Percentiles rank a stretch among this genome's conserved stretches.
These are phyloP conservation scores for Metschnikowia baotianmanensis DNA, from an alignment of 805 yeast genomes.

Conservation along the genomic window DNA sequence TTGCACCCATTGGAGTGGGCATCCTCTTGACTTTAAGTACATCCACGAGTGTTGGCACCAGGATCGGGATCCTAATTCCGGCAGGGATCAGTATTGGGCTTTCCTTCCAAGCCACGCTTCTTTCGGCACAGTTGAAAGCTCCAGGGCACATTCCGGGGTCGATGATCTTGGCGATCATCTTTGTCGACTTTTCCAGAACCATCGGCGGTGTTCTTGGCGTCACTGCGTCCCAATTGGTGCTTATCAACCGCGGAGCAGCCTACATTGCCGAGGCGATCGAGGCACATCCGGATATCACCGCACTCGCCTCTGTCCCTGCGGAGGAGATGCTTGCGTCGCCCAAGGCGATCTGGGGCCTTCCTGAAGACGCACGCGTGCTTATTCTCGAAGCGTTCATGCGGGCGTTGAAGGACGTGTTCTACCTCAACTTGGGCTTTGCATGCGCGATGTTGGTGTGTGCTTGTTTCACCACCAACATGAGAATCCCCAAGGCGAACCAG, in stretches of 20 bases:
- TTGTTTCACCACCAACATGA: conserved; percentile 15
- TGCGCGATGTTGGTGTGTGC: conserved; percentile 12
- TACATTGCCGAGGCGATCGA: conserved; percentile 10
- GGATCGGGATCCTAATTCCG: conserved; percentile 34
- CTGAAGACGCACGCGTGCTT: conserved; percentile 20
- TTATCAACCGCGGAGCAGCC: conserved; percentile 11
- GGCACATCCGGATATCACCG: conserved; percentile 5
- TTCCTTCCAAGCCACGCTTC: conserved; percentile 34
- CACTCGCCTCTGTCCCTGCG: conserved; percentile 7
- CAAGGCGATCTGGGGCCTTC: conserved; percentile 24
- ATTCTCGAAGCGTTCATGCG: conserved; percentile 25
- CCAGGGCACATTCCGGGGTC: conserved; percentile 37
- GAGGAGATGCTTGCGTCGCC: conserved; percentile 25
- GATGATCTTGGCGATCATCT: conserved; percentile 33
- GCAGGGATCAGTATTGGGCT: conserved; percentile 37
- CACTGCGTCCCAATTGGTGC: conserved; percentile 33
- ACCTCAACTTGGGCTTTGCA: conserved; percentile 18
- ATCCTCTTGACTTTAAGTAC: conserved; percentile 27
- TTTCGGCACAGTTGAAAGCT: conserved; percentile 38
- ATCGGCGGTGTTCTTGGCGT: conserved; percentile 34
- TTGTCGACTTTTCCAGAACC: conserved; percentile 32
- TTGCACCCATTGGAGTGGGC: conserved; percentile 36
- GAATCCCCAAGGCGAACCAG: conserved; percentile 15
- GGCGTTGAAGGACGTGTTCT: conserved; percentile 20
- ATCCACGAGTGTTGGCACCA: conserved; percentile 20